Base-by-base conservation (phyloP, 1,139 yeast genomes). In the Debaryomycetaceae sp. region DNA sequence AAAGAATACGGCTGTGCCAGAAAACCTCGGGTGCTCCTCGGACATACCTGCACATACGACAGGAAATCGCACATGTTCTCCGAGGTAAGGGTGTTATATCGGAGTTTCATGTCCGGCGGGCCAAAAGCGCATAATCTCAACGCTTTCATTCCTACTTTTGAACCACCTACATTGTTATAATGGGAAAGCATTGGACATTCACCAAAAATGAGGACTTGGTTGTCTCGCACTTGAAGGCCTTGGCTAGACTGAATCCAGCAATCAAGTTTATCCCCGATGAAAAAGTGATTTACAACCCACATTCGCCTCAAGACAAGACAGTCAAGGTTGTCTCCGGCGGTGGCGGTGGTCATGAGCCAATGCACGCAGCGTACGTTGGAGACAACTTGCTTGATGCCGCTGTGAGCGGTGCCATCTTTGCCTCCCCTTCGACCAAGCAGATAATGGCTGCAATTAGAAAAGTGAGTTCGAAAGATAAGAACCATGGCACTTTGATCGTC, bases 291-390 rank as follows among this genome's bases (percentile, higher is more conserved):
- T 82, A 67, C 59, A 61, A 63, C 35, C 56, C 66, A 4, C 8
- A 25, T 12, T 49, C 64, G 3, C 51, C 61, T 24, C 49, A 64
- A 14, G 33, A 49, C n/a, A 56, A 60, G 18, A 79, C 82, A 46
- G 81, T 88, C 28, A 72, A 86, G 3, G 47, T 89, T 32, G 61
- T 89, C 17, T 79, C 95, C 28, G 96, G 96, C 35, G 97, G 97
- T 34, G 97, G 97, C 18, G 79, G 91, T 7, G 97, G 97, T 23
- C 97, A 89, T 52, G 96, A 89, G 56, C 96, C 96, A 18, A 68
- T 89, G 6, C 96, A 88, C 50, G 91, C 84, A 4, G 96, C 96
- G 0, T 88, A 77, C 51, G 91, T 89, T 10, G 96, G 96, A 4
- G 68, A 73, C 17, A 91, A 91, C 32, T 62, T 83, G 47, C 58